These are phyloP conservation scores for Fusarium hostae DNA, from an alignment of 2,329 filamentous ascomycete species.

Conservation along the genomic window DNA sequence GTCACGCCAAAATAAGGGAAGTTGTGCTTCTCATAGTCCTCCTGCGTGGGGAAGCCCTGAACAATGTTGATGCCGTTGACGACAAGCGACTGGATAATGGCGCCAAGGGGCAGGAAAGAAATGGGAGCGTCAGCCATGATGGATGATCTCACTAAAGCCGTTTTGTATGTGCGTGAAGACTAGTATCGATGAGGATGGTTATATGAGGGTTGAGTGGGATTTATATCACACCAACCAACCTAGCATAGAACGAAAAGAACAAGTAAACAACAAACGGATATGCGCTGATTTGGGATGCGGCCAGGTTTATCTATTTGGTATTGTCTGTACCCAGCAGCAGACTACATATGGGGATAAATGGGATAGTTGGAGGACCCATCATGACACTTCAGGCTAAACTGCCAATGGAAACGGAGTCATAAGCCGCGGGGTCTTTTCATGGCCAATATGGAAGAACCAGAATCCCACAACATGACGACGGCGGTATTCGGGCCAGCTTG, in stretches of 20 bases:
- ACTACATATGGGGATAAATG: constrained; percentile 37
- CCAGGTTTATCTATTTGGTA: constrained; percentile 31
- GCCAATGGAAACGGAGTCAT: constrained; percentile 33
- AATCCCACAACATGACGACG: constrained; percentile 4
- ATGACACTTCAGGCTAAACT: constrained; percentile 45
- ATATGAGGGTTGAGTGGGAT: constrained; percentile 1
- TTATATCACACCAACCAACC: constrained; percentile 16
- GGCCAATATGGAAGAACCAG: neutral
- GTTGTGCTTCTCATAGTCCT: constrained; percentile 81
- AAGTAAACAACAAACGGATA: constrained; percentile 1
- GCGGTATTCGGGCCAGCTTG: constrained; percentile 27
- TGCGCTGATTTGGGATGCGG: constrained; percentile 21
- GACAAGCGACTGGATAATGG: constrained; percentile 83
- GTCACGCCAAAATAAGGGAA: constrained; percentile 89
- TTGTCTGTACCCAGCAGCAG: constrained; percentile 6
- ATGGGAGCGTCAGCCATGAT: constrained; percentile 62
- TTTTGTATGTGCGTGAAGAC: constrained; percentile 1
- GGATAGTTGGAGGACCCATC: constrained; percentile 36
- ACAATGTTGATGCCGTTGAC: constrained; percentile 88
- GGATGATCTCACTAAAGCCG: constrained; percentile 11
- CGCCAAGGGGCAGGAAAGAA: constrained; percentile 78
- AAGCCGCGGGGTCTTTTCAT: constrained; percentile 20
- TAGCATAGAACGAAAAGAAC: neutral
- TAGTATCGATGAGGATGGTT: constrained; percentile 11
- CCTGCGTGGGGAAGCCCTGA: constrained; percentile 80